Conservation (phyloP, 306 rosid genomes). For the Pachyrhizus erosus region DNA sequence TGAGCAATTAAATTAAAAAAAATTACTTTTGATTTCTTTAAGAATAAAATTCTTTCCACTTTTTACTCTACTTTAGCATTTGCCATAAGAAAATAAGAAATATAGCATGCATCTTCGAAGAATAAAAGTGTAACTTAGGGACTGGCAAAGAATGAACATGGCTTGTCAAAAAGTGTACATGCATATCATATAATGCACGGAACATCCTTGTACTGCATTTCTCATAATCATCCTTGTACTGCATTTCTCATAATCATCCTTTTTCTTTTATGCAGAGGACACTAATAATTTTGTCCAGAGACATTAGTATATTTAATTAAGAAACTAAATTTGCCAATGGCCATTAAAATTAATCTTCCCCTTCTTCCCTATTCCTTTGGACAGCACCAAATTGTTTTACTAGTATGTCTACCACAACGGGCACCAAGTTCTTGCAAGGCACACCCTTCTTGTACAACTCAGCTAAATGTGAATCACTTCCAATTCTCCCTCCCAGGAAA, state of each 20-base stretch:
- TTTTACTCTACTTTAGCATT: too few relatives aligned
- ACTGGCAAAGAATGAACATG: conserved; percentile 13
- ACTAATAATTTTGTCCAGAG: neutral
- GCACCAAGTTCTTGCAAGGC: conserved; percentile 92
- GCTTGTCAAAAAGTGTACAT: neutral
- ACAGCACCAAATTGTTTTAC: conserved; percentile 83
- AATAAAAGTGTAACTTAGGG: neutral
- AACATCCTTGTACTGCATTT: conserved; percentile 6
- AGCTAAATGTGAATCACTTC: conserved; percentile 93
- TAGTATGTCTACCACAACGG: conserved; percentile 77
- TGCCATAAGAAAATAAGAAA: neutral
- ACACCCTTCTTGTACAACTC: conserved; percentile 81
- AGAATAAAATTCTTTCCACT: neutral
- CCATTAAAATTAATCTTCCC: conserved; percentile 54
- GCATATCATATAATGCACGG: neutral
- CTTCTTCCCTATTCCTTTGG: conserved; percentile 78
- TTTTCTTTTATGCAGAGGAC: neutral
- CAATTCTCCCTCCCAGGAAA: conserved; percentile 89
- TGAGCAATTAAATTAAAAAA: too few relatives aligned
- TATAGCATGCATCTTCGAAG: neutral
- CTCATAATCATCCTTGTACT: conserved; percentile 17
- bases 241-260: neutral
- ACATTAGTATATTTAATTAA: neutral
- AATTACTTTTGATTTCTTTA: neutral
- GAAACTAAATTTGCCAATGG: neutral